Evolutionary conservation across 768 basidiomycete genomes (phyloP), one percentile per base, ranked within the genome.

Genomic region (Boletus speciosus): DNA sequence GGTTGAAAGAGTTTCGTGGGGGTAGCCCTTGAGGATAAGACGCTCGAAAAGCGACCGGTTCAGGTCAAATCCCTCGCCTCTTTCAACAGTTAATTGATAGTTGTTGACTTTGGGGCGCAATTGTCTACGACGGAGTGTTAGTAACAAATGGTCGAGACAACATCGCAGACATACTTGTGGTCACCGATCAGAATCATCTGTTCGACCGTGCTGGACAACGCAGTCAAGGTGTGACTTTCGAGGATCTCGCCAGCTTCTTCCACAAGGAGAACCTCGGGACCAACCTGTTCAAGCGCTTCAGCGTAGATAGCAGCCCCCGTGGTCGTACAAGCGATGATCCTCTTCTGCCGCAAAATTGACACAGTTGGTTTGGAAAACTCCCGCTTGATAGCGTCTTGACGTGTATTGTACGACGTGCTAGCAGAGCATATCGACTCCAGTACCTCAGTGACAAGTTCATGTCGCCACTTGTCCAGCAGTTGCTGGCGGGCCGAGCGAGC

Each of bases 41-140:
- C 42, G 42, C 42, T 87, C 69, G 16, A 86, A 51, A 9, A 51
- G 72, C 0, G 84, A 86, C 38, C 75, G 63, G 49, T 88, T 88
- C 21, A 88, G 73, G 51, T 87, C 82, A 51, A 73, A 88, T 2
- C 85, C 85, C 1, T 85, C 80, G 2, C 80, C 85, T 54, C 83
- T 88, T 63, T 88, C 87, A 4, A 86, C 78, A 0, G 84, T 86
- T 21, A 88, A 68, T 0, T 60, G 40, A 53, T 87, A 88, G 49
- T 81, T 78, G 55, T 85, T 85, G 55, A 87, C 81, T 63, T 88
- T 88, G 0, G 86, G 86, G 4, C 86, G 83, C 5, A 88, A 67
- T 69, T 88, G 86, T 65, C 85, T 86, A 31, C 4, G 12, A 21
- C 14, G 34, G 45, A 8, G 31, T 19, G 14, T 52, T 38, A 36